Evolutionary conservation across 768 basidiomycete genomes (phyloP).

Genomic region (Gautieria morchelliformis): DNA sequence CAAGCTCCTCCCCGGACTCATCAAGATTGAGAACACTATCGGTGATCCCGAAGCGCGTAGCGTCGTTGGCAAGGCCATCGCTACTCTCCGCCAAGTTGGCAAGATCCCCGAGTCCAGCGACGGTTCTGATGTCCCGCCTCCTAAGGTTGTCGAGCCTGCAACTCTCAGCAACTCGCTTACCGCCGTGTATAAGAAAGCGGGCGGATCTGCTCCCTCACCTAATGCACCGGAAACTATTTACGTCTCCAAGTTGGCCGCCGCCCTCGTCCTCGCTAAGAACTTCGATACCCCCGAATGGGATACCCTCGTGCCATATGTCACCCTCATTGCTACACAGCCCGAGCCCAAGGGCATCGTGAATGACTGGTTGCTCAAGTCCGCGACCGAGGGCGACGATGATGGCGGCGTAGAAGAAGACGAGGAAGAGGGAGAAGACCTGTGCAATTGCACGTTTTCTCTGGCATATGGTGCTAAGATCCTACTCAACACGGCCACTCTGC

Average conservation of each 20-base stretch:
- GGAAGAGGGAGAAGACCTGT: slow-evolving; percentile 96
- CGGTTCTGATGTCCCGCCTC: slow-evolving; percentile 83
- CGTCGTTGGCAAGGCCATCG: slow-evolving; percentile 85
- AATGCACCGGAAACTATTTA: slow-evolving; percentile 52
- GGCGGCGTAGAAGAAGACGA: slow-evolving; percentile 72
- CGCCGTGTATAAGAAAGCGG: slow-evolving; percentile 79
- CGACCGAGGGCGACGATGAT: slow-evolving; percentile 61
- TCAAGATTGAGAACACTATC: slow-evolving; percentile 91
- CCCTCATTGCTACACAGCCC: slow-evolving; percentile 52
- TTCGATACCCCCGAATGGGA: slow-evolving; percentile 89
- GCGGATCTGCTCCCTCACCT: slow-evolving; percentile 45
- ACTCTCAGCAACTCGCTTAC: slow-evolving; percentile 58
- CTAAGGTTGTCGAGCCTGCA: slow-evolving; percentile 65
- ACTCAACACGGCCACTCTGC: slow-evolving; percentile 91
- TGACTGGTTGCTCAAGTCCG: slow-evolving; percentile 88
- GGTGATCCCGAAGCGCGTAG: slow-evolving; percentile 98
- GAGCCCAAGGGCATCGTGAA: slow-evolving; percentile 59
- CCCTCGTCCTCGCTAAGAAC: slow-evolving; percentile 84
- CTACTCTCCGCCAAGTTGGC: slow-evolving; percentile 91
- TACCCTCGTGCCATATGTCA: slow-evolving; percentile 64
- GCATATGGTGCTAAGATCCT: slow-evolving; percentile 99
- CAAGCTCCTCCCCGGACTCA: slow-evolving; percentile 86
- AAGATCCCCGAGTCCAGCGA: slow-evolving; percentile 78
- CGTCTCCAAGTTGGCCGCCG: slow-evolving; percentile 70
- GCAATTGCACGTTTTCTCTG: slow-evolving; percentile 98